These are phyloP conservation scores for Raphanus hybrid DNA, from an alignment of 441 rosid species.

Conservation along the genomic window DNA sequence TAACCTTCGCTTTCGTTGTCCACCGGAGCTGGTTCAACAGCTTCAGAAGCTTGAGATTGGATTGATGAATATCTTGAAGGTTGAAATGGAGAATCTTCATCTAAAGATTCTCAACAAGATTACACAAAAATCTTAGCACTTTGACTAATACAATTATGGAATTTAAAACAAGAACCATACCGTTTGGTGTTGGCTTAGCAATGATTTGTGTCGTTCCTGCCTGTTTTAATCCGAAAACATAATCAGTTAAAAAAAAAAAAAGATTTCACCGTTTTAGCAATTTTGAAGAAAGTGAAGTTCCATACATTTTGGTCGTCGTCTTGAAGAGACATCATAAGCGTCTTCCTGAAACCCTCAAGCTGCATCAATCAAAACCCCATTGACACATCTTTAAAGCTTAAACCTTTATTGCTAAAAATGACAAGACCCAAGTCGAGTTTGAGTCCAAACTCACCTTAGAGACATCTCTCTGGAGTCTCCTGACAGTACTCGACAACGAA, in stretches of 20 bases:
- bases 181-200: slow-evolving; percentile 78
- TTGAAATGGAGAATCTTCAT: slow-evolving; percentile 54
- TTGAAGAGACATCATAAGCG: slow-evolving; percentile 81
- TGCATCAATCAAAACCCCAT: slow-evolving; percentile 39
- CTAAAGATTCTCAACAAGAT: slow-evolving; percentile 39
- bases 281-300: neutral
- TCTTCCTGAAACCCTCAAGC: slow-evolving; percentile 91
- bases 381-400: slow-evolving; percentile 3
- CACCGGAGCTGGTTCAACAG: slow-evolving; percentile 48
- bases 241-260: neutral
- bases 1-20: slow-evolving; percentile 62
- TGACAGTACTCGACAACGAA: slow-evolving; percentile 61
- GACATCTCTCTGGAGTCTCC: slow-evolving; percentile 91
- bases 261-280: neutral
- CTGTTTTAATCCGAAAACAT: slow-evolving; percentile 43
- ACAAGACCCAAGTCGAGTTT: slow-evolving; percentile 7
- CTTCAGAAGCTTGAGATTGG: slow-evolving; percentile 56
- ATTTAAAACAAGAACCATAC: slow-evolving; percentile 23
- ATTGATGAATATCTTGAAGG: slow-evolving; percentile 58
- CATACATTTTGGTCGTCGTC: slow-evolving; percentile 69
- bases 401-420: neutral
- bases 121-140: neutral
- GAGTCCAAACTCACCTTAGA: slow-evolving; percentile 55
- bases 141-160: neutral
- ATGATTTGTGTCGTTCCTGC: slow-evolving; percentile 60